Evolutionary conservation across 768 basidiomycete genomes (phyloP).

Genomic region (Hysterangium stoloniferum): DNA sequence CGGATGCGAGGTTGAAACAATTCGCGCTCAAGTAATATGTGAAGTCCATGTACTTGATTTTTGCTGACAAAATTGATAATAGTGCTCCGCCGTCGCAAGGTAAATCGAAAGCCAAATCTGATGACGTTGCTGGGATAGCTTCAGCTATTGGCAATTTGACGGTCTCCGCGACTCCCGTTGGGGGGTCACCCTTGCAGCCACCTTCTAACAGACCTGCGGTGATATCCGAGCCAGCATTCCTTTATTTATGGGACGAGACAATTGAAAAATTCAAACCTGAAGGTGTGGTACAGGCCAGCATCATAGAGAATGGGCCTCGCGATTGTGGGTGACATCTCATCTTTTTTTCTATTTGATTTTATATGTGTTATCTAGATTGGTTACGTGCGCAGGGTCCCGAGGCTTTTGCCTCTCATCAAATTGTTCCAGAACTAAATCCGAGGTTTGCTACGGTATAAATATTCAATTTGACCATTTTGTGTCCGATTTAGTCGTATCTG

Average conservation of each 20-base stretch:
- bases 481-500: conserved; percentile 8
- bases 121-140: conserved; percentile 9
- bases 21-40: conserved; percentile 66
- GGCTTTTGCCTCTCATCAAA: conserved; percentile 7
- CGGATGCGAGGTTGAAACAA: conserved; percentile 62
- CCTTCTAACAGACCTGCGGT: conserved; percentile 17
- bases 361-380: background rate
- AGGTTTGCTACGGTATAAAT: conserved; percentile 10
- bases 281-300: conserved; percentile 45
- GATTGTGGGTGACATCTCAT: conserved; percentile 7
- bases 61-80: background rate
- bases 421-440: conserved; percentile 9
- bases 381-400: conserved; percentile 4
- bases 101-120: conserved; percentile 18
- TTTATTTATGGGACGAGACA: conserved; percentile 56
- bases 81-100: conserved; percentile 17
- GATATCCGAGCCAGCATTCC: conserved; percentile 40
- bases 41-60: background rate
- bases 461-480: conserved; percentile 20
- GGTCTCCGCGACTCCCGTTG: conserved; percentile 15
- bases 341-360: background rate
- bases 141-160: conserved; percentile 14
- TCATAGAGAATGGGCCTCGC: conserved; percentile 21
- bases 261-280: conserved; percentile 43
- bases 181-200: background rate